Evolutionary conservation across 345 rosid species (phyloP).

Genomic region (Moricandia moricandioides): DNA sequence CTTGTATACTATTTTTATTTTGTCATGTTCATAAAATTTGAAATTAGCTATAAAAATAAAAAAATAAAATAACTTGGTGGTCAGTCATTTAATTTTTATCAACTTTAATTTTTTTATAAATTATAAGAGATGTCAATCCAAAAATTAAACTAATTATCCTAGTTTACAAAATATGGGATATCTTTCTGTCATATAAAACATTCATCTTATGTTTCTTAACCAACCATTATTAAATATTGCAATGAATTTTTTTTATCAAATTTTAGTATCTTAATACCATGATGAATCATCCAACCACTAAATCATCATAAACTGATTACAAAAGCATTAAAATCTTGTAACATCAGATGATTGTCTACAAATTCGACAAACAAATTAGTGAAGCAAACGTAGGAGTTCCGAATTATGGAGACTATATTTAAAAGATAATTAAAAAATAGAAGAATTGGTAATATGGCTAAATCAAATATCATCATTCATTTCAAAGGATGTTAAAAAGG

Average conservation of each 20-base stretch:
- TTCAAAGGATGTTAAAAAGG: not conserved
- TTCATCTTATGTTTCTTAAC: not conserved
- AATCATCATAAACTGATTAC: not conserved
- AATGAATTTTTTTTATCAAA: not conserved
- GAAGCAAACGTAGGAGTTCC: not conserved
- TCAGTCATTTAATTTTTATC: too few species aligned
- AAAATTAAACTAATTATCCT: not conserved
- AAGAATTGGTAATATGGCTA: not conserved
- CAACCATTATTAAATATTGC: not conserved
- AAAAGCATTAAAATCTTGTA: not conserved
- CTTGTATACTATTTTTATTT: too few species aligned
- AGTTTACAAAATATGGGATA: not conserved
- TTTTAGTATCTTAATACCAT: not conserved
- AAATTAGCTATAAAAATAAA: too few species aligned
- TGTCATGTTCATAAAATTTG: too few species aligned
- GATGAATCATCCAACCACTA: not conserved
- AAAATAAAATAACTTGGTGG: too few species aligned
- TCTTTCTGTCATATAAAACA: not conserved
- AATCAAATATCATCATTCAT: not conserved
- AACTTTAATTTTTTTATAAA: too few species aligned
- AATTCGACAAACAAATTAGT: not conserved
- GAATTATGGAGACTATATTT: not conserved
- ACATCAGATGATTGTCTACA: not conserved
- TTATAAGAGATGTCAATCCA: too few species aligned
- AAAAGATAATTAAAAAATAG: not conserved